These are phyloP conservation scores for Esteya vermicola DNA, from an alignment of 2,329 filamentous ascomycete species.

Conservation along the genomic window DNA sequence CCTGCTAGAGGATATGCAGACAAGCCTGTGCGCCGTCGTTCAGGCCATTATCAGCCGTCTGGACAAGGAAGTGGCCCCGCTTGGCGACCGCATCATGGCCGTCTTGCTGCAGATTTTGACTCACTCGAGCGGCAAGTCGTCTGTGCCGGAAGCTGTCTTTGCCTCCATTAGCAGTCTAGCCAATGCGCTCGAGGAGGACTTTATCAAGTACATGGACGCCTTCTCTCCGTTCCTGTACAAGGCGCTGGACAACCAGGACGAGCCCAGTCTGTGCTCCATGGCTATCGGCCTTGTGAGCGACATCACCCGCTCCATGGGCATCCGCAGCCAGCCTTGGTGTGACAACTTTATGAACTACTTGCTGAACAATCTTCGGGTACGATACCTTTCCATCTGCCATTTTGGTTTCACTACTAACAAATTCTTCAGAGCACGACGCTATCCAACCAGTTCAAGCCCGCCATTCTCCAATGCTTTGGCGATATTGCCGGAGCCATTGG, in stretches of 20 bases:
- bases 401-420: slow-evolving; percentile 2
- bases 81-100: slow-evolving; percentile 90
- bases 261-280: slow-evolving; percentile 87
- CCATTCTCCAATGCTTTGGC: slow-evolving; percentile 94
- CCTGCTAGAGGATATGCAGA: slow-evolving; percentile 94
- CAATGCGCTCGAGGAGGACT: slow-evolving; percentile 82
- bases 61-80: slow-evolving; percentile 79
- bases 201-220: slow-evolving; percentile 93
- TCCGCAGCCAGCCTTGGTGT: slow-evolving; percentile 86
- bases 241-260: slow-evolving; percentile 88
- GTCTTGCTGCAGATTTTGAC: slow-evolving; percentile 68
- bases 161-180: slow-evolving; percentile 84
- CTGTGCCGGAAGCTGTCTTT: slow-evolving; percentile 87
- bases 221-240: slow-evolving; percentile 90
- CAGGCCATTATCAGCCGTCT: slow-evolving; percentile 84
- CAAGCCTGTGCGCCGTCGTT: slow-evolving; percentile 80
- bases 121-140: slow-evolving; percentile 71
- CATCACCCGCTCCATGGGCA: slow-evolving; percentile 80
- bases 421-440: slow-evolving; percentile 58
- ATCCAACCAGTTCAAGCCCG: slow-evolving; percentile 93
- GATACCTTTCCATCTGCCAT: slow-evolving; percentile 17
- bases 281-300: slow-evolving; percentile 96
- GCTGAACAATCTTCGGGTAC: slow-evolving; percentile 73
- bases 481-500: slow-evolving; percentile 93
- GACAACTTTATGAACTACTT: slow-evolving; percentile 98